A percentile compares a stretch with the other conserved stretches of the same genome.
These are phyloP conservation scores for Candida albicans DNA, from an alignment of 1,139 yeast genomes.

Conservation along the genomic window DNA sequence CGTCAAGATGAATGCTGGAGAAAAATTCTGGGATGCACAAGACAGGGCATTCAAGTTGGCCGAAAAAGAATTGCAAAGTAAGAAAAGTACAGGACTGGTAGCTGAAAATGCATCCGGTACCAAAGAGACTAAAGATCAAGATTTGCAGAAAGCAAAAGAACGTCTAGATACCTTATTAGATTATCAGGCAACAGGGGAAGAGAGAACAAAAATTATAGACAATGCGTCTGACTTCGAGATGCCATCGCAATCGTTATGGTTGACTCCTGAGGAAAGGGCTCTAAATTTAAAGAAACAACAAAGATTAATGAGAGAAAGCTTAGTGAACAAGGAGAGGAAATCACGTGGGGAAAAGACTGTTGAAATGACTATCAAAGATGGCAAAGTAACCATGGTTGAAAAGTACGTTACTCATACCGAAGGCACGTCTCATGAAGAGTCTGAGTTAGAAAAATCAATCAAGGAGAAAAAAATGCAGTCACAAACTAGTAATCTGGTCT, in stretches of 20 bases:
- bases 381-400: conserved; percentile 68
- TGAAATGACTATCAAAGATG: conserved; percentile 76
- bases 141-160: conserved; percentile 65
- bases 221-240: conserved; percentile 86
- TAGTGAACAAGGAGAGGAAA: conserved; percentile 52
- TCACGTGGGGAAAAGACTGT: conserved; percentile 77
- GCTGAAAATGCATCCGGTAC: conserved; percentile 32
- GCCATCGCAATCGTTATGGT: conserved; percentile 69
- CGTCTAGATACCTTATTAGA: conserved; percentile 69
- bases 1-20: conserved; percentile 57
- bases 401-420: conserved; percentile 23
- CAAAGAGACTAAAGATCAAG: conserved; percentile 45
- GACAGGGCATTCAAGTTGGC: conserved; percentile 60
- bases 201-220: conserved; percentile 88
- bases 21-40: conserved; percentile 67
- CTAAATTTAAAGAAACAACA: conserved; percentile 80
- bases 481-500: conserved; percentile 25
- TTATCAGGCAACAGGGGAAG: conserved; percentile 85
- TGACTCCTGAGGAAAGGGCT: conserved; percentile 86
- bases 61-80: conserved; percentile 36
- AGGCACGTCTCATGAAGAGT: conserved; percentile 26
- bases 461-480: conserved; percentile 18
- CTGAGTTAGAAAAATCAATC: conserved; percentile 26
- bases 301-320: conserved; percentile 61
- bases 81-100: conserved; percentile 31